Percentiles rank a stretch among this genome's conserved stretches.
These are phyloP conservation scores for Elaeis oleifera DNA, from an alignment of 202 grass and related monocot genomes.

Conservation along the genomic window DNA sequence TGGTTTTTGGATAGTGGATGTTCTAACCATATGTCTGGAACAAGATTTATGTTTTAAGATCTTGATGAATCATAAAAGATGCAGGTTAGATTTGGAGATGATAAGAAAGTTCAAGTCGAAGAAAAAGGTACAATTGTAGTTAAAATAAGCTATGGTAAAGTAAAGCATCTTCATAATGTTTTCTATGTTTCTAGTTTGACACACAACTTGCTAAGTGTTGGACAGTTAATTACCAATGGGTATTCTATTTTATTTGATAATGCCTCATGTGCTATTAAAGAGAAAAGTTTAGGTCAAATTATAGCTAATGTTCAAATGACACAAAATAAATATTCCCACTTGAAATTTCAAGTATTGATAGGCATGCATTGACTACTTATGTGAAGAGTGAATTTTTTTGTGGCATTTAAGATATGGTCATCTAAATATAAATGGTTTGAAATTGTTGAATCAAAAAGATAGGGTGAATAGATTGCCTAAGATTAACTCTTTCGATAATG, in stretches of 20 bases:
- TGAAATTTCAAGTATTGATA: not conserved
- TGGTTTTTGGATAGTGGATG: not conserved
- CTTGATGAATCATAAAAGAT: not conserved
- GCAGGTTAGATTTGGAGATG: no score
- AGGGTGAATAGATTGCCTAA: not conserved
- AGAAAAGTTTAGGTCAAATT: not conserved
- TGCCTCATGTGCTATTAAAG: not conserved
- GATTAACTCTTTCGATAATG: not conserved
- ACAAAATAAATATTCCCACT: not conserved
- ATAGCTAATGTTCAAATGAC: not conserved
- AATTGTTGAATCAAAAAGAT: not conserved
- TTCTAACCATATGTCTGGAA: not conserved
- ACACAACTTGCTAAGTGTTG: not conserved
- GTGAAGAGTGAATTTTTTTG: not conserved
- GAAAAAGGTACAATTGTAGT: not conserved
- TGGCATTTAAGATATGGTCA: constrained; percentile 6
- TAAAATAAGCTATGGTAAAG: not conserved
- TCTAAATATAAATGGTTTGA: not conserved
- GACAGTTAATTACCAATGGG: not conserved
- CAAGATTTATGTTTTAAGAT: not conserved
- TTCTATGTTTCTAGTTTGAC: not conserved
- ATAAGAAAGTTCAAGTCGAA: not conserved
- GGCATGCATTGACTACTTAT: not conserved
- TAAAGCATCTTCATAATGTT: not conserved
- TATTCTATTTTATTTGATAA: constrained; percentile 4